phyloP scores from a whole-genome alignment of 148 eudicot genomes.

The Vaccinium darrowii region DNA sequence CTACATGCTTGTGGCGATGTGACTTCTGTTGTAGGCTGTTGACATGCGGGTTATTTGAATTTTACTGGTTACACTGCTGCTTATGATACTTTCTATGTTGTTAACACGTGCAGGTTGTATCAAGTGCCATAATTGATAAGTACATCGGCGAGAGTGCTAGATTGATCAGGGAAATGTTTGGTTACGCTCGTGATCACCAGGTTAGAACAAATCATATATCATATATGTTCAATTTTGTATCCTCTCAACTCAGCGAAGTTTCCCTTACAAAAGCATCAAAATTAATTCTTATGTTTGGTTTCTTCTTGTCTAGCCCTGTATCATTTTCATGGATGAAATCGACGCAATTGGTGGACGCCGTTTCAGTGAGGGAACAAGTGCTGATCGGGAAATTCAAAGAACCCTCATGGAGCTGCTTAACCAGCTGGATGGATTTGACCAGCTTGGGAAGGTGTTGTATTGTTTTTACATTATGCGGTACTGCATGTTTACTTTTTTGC shows the following conservation, averaged over 20 bases:
- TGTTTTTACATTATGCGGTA: not conserved
- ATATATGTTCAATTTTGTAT: not conserved
- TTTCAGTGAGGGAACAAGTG: conserved; percentile 97
- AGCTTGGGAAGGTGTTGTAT: conserved; percentile 78
- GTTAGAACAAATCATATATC: conserved; percentile 30
- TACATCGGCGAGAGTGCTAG: conserved; percentile 99
- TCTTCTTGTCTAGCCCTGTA: conserved; percentile 66
- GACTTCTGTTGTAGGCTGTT: not conserved
- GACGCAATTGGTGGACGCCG: conserved; percentile 98
- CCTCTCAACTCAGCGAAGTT: not conserved
- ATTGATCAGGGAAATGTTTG: conserved; percentile 94
- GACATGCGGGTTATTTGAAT: not conserved
- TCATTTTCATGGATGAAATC: conserved; percentile 98
- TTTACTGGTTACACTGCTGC: not conserved
- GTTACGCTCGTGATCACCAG: conserved; percentile 97
- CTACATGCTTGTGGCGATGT: not conserved
- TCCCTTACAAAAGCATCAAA: not conserved
- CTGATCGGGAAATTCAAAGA: conserved; percentile 98
- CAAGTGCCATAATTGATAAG: conserved; percentile 96
- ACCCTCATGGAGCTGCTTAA: conserved; percentile 95
- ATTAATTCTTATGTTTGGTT: not conserved
- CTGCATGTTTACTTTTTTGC: not conserved
- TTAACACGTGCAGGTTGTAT: conserved; percentile 62
- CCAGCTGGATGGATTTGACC: conserved; percentile 93
- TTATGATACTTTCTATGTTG: not conserved